A percentile compares a stretch with the other conserved stretches of the same genome.
These are phyloP conservation scores for Rubus idaeus DNA, from an alignment of 306 rosid genomes.

Conservation along the genomic window DNA sequence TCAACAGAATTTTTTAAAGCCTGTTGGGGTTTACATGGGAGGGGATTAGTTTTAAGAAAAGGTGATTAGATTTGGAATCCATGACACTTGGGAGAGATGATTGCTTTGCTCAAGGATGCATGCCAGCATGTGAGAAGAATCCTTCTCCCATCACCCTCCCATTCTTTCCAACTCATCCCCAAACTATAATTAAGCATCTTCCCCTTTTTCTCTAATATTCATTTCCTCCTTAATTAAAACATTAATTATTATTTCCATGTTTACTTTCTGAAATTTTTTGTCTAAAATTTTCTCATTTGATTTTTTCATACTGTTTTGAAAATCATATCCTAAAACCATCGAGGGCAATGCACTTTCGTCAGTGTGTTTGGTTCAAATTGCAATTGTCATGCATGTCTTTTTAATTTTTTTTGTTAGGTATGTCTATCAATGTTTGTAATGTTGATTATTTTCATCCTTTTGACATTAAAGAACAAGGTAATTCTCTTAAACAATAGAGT, in stretches of 20 bases:
- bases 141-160: conserved; percentile 30
- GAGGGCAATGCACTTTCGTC: too few relatives aligned
- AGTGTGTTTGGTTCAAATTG: too few relatives aligned
- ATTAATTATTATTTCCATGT: background rate
- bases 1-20: conserved; percentile 28
- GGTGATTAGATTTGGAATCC: conserved; percentile 45
- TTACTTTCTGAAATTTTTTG: background rate
- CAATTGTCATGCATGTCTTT: too few relatives aligned
- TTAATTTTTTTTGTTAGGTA: too few relatives aligned
- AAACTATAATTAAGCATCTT: conserved; percentile 38
- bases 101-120: conserved; percentile 19
- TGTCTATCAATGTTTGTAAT: too few relatives aligned
- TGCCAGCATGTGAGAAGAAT: conserved; percentile 39
- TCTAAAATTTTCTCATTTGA: background rate
- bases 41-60: conserved; percentile 22
- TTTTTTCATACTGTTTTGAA: background rate
- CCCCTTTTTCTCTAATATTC: conserved; percentile 18
- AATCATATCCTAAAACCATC: too few relatives aligned
- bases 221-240: conserved; percentile 6
- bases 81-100: conserved; percentile 44
- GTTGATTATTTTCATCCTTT: too few relatives aligned
- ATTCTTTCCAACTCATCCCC: conserved; percentile 43
- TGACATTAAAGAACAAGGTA: too few relatives aligned
- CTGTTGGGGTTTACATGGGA: background rate
- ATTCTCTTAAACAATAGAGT: too few relatives aligned